phyloP scores from a whole-genome alignment of 495 filamentous ascomycete species.

The Tricharina praecox region DNA sequence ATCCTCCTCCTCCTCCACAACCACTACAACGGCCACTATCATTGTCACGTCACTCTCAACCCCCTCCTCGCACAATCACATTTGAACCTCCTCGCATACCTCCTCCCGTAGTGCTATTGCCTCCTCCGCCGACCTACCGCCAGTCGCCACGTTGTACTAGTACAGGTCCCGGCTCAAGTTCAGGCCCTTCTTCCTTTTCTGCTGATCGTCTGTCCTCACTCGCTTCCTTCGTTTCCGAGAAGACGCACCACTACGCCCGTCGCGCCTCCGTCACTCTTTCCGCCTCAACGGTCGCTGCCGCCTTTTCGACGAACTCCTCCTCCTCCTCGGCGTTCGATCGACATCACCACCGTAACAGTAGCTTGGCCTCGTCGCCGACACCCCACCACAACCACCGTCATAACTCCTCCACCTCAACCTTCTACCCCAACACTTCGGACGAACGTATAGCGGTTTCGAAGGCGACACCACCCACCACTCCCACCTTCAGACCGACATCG shows the following conservation, averaged over 20 bases:
- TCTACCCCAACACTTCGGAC: neutral
- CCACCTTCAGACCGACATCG: neutral
- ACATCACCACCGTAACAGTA: neutral
- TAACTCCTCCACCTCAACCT: neutral
- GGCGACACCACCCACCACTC: no score
- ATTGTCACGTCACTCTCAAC: constrained; percentile 16
- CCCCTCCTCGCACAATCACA: no score
- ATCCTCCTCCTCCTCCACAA: neutral
- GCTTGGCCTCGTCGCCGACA: neutral
- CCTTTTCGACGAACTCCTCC: no score
- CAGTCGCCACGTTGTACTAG: constrained; percentile 25
- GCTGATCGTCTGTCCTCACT: constrained; percentile 26
- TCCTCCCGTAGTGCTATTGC: no score
- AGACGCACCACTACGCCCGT: constrained; percentile 19
- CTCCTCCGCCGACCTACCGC: no score
- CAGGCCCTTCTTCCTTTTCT: no score
- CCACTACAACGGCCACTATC: neutral
- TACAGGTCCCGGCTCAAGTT: no score
- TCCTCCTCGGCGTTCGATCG: neutral
- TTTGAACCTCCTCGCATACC: no score
- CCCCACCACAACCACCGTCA: neutral
- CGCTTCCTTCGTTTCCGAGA: constrained; percentile 26
- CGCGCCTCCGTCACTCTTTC: constrained; percentile 9
- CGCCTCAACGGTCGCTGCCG: neutral
- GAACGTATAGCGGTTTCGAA: no score